These are phyloP conservation scores for Selaginella tamariscina DNA, from an alignment of 75 land plant species.

Conservation along the genomic window DNA sequence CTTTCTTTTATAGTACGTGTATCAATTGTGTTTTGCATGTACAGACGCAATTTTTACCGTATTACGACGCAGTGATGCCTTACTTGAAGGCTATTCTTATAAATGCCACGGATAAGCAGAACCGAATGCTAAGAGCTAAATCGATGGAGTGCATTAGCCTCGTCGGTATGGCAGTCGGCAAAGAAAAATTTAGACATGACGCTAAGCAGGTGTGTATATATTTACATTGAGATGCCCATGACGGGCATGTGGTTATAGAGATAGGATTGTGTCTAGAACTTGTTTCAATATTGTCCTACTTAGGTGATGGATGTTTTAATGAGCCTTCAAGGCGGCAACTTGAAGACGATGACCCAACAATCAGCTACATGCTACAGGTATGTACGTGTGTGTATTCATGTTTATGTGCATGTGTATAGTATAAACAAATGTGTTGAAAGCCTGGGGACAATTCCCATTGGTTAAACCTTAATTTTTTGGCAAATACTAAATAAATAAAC, in stretches of 20 bases:
- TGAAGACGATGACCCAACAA: slow-evolving; percentile 93
- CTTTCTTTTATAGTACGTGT: background rate
- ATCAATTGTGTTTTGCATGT: background rate
- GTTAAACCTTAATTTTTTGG: too few species aligned
- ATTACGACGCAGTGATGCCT: slow-evolving; percentile 97
- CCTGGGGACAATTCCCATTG: too few species aligned
- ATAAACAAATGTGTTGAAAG: too few species aligned
- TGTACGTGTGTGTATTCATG: background rate
- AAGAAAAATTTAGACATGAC: slow-evolving; percentile 87
- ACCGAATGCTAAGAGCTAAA: slow-evolving; percentile 95
- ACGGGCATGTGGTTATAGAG: too few species aligned
- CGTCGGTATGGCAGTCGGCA: slow-evolving; percentile 99
- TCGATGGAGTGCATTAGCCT: slow-evolving; percentile 98
- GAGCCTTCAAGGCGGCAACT: slow-evolving; percentile 79
- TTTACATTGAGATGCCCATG: too few species aligned
- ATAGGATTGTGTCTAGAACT: background rate
- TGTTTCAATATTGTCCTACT: background rate
- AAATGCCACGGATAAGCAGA: slow-evolving; percentile 84
- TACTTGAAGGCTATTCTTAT: slow-evolving; percentile 79
- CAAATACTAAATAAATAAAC: too few species aligned
- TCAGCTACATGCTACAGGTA: slow-evolving; percentile 95
- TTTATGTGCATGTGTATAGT: too few species aligned
- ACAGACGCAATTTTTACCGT: slow-evolving; percentile 85
- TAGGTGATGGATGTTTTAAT: slow-evolving; percentile 97
- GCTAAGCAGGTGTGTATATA: slow-evolving; percentile 67